Evolutionary conservation across 78 protist species (phyloP), one percentile per base, ranked within the genome.

Genomic region (Monosiga brevicollis): DNA sequence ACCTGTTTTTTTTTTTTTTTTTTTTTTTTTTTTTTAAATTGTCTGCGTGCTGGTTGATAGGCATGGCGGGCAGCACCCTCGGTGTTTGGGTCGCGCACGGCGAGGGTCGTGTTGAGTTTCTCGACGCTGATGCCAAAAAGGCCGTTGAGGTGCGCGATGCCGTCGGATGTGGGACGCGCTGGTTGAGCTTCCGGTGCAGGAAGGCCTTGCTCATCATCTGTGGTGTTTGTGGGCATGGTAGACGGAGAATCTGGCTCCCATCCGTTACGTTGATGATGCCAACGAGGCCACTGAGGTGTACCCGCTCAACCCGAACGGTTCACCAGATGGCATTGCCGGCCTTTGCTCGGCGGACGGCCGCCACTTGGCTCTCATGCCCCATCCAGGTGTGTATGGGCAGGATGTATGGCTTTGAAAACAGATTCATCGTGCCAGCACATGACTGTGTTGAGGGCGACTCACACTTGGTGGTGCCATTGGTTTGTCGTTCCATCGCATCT

Each of bases 251-350:
- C 62, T 76, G 29, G 55, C n/a, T n/a, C n/a, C 80, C 34, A 10
- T 94, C 74, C 86, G 95, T 20, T 96, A 93, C 87, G 95, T 91
- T 40, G 93, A 94, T 90, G 90, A 91, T 83, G 35, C 49, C 39
- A 89, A 90, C 75, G 41, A 25, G 2, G 54, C 84, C 22, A 91
- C 96, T 6, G 87, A 89, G 87, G 36, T 38, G 1, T 96, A 92
- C 86, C 98, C 98, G 38, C 40, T 49, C 89, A 94, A 93, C 88
- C 97, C 97, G 75, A 92, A 93, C 80, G 97, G 97, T 37, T 91
- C 96, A 0, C 87, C 93, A 10, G 84, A 76, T 0, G 98, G 95
- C 83, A 92, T 92, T 71, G 95, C 97, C 10, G 88, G 91, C 15
- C 79, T 94, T 42, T 73, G 87, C 86, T 85, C 92, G 22, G 75